A percentile compares a stretch with the other conserved stretches of the same genome.
These are phyloP conservation scores for Fusarium siculi DNA, from an alignment of 2,329 filamentous ascomycete genomes.

Conservation along the genomic window DNA sequence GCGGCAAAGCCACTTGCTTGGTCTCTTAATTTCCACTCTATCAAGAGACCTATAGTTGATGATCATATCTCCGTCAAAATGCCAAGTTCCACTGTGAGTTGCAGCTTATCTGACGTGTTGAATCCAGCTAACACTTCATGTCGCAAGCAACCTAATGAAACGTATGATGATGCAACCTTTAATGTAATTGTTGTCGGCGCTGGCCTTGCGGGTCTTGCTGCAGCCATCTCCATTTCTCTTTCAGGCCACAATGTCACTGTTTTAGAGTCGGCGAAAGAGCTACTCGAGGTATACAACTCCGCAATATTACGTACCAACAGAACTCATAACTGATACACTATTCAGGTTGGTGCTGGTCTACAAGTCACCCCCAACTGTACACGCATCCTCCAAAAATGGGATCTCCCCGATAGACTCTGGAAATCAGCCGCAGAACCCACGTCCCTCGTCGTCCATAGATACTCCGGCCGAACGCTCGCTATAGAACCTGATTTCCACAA, in stretches of 20 bases:
- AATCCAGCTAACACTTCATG: accelerated
- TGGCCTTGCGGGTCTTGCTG: not conserved
- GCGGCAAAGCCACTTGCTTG: not conserved
- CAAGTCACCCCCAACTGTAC: slow-evolving; percentile 64
- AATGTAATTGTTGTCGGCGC: not conserved
- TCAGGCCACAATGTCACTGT: not conserved
- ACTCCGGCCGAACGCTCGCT: slow-evolving; percentile 60
- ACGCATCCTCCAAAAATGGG: slow-evolving; percentile 61
- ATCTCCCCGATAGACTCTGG: slow-evolving; percentile 57
- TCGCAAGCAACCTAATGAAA: accelerated
- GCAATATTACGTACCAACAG: accelerated
- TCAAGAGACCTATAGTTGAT: not conserved
- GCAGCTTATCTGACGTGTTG: accelerated
- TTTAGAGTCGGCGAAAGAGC: not conserved
- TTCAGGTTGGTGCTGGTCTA: slow-evolving; percentile 60
- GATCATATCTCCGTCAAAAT: not conserved
- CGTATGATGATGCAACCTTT: no score
- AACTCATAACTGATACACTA: accelerated
- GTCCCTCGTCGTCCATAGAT: slow-evolving; percentile 63
- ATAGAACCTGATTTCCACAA: slow-evolving; percentile 62
- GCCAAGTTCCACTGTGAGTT: not conserved
- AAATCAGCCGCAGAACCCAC: slow-evolving; percentile 54
- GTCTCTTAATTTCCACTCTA: accelerated
- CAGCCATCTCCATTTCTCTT: not conserved
- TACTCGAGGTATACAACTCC: not conserved